Conservation (phyloP, 2,329 filamentous ascomycete genomes). For the Microcyclospora tardicrescens region DNA sequence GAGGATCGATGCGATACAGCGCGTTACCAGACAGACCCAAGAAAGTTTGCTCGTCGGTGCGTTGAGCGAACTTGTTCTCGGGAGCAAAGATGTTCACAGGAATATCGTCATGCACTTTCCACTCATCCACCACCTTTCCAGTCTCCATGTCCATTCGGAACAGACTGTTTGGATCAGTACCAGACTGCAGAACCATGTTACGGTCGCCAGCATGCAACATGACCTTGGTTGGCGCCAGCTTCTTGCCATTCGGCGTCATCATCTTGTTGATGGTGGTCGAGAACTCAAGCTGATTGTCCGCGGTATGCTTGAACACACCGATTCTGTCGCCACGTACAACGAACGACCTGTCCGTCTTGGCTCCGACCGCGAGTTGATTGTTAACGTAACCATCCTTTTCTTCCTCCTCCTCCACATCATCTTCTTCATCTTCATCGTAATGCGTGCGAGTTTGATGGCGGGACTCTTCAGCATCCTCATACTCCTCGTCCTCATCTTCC, state of each 20-base stretch:
- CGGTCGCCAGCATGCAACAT: conserved; percentile 88
- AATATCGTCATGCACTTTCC: conserved; percentile 96
- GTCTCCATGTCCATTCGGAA: conserved; percentile 98
- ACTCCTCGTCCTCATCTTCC: conserved; percentile 41
- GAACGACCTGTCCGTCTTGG: conserved; percentile 93
- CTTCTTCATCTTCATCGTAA: conserved; percentile 58
- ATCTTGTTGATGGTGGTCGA: conserved; percentile 96
- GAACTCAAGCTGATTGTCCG: conserved; percentile 86
- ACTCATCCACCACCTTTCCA: conserved; percentile 95
- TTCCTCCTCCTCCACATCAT: conserved; percentile 57
- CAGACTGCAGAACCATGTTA: conserved; percentile 80
- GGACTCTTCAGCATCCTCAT: conserved; percentile 52
- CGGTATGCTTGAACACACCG: conserved; percentile 93
- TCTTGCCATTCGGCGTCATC: conserved; percentile 69
- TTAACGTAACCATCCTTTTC: conserved; percentile 75
- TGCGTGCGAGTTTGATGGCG: conserved; percentile 53
- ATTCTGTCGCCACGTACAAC: conserved; percentile 97
- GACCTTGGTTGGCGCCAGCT: conserved; percentile 91
- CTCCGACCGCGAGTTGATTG: conserved; percentile 86
- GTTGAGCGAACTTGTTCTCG: conserved; percentile 94
- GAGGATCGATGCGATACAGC: conserved; percentile 85
- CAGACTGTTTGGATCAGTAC: conserved; percentile 70
- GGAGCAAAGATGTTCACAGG: conserved; percentile 83
- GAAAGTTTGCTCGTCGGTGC: conserved; percentile 91
- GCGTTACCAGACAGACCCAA: conserved; percentile 86